phyloP scores from a whole-genome alignment of 352 stramenopile genomes.

The Phytophthora pluvialis region DNA sequence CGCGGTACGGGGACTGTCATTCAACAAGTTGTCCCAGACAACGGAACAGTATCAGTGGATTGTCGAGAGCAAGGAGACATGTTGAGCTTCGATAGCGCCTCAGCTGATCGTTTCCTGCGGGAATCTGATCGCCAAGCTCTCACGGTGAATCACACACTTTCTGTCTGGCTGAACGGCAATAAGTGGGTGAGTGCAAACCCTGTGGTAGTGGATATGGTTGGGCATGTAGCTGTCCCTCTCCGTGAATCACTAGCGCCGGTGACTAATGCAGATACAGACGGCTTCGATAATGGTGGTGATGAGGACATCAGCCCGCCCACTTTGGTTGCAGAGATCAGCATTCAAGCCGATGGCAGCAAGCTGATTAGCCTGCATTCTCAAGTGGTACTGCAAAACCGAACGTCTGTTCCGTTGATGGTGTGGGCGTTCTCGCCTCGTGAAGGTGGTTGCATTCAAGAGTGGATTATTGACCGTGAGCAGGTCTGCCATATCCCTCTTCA shows the following conservation, averaged over 20 bases:
- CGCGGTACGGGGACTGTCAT: conserved; percentile 81
- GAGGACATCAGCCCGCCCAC: conserved; percentile 75
- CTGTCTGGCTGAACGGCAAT: conserved; percentile 84
- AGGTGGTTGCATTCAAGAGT: conserved; percentile 75
- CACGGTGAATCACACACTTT: conserved; percentile 89
- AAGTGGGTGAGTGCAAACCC: conserved; percentile 89
- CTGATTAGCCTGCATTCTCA: conserved; percentile 89
- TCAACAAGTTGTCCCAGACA: conserved; percentile 70
- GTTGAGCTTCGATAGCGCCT: conserved; percentile 87
- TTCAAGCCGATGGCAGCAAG: conserved; percentile 89
- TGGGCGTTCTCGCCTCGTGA: conserved; percentile 89
- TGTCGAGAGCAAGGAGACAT: conserved; percentile 88
- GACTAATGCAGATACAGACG: conserved; percentile 32
- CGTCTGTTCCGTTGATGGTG: conserved; percentile 86
- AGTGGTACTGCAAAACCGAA: conserved; percentile 87
- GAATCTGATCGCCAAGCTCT: conserved; percentile 73
- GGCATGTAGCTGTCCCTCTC: conserved; percentile 83
- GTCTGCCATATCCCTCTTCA: conserved; percentile 84
- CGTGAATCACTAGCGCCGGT: conserved; percentile 48
- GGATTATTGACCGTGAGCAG: conserved; percentile 87
- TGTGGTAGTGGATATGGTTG: conserved; percentile 88
- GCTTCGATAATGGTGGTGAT: conserved; percentile 44
- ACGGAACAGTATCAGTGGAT: conserved; percentile 82
- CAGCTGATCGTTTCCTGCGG: conserved; percentile 76
- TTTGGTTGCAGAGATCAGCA: conserved; percentile 86